Percentiles rank a stretch among this genome's conserved stretches.
These are phyloP conservation scores for Fonsecaea nubica DNA, from an alignment of 2,329 filamentous ascomycete species.

Conservation along the genomic window DNA sequence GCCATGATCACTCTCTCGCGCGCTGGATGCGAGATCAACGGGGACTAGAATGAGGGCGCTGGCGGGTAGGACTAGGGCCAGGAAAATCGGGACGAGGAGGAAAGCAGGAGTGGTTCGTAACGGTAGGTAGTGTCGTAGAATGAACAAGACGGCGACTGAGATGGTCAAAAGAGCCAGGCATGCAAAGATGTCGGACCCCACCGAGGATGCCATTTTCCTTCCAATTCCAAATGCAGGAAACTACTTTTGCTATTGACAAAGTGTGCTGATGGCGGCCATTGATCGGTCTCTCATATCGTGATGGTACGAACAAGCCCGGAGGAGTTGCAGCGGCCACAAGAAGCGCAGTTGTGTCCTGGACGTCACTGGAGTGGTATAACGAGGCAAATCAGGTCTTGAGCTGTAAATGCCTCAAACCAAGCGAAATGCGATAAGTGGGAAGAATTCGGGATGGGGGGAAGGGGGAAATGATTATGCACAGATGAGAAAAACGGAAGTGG, in stretches of 20 bases:
- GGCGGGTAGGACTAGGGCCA: constrained; percentile 90
- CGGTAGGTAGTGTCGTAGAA: constrained; percentile 88
- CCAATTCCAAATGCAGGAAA: not conserved
- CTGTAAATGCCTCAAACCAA: constrained; percentile 8
- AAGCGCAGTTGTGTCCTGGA: not conserved
- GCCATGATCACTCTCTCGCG: constrained; percentile 65
- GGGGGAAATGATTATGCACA: constrained; percentile 18
- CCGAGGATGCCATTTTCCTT: constrained; percentile 55
- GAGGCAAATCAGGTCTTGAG: not conserved
- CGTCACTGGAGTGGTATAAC: not conserved
- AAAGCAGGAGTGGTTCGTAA: constrained; percentile 89
- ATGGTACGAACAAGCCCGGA: not conserved
- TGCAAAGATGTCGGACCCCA: constrained; percentile 82
- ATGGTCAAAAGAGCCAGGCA: constrained; percentile 74
- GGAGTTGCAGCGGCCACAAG: not conserved
- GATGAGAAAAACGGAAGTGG: constrained; percentile 1
- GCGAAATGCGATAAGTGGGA: not conserved
- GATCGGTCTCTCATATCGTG: constrained; percentile 1
- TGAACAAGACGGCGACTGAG: constrained; percentile 76
- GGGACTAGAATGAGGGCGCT: constrained; percentile 91
- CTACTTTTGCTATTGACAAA: constrained; percentile 1
- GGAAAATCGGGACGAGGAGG: constrained; percentile 89
- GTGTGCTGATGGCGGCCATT: constrained; percentile 5
- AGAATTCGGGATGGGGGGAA: constrained; percentile 4
- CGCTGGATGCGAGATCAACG: constrained; percentile 90